phyloP scores from a whole-genome alignment of 495 filamentous ascomycete species.

The Penicillium simplicissimum region DNA sequence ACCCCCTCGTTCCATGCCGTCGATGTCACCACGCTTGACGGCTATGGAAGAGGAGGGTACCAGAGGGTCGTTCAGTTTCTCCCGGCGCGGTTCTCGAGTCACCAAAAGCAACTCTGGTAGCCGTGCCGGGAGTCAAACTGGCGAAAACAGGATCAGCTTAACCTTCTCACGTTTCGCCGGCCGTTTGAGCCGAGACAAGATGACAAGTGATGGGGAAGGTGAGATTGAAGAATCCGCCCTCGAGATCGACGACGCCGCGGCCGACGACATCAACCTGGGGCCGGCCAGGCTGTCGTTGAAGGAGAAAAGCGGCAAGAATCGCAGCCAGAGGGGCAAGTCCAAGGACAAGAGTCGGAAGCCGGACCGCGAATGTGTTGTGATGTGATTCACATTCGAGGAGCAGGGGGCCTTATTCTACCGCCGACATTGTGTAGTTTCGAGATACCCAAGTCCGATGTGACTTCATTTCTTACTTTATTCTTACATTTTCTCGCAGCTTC shows the following conservation, averaged over 20 bases:
- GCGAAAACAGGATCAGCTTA: slow-evolving; percentile 66
- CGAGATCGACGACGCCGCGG: slow-evolving; percentile 30
- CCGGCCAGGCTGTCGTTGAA: slow-evolving; percentile 28
- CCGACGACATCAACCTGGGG: slow-evolving; percentile 30
- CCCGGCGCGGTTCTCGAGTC: slow-evolving; percentile 60
- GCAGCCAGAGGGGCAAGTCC: slow-evolving; percentile 32
- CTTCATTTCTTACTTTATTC: slow-evolving; percentile 3
- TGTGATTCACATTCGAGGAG: slow-evolving; percentile 38
- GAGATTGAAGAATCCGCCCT: slow-evolving; percentile 30
- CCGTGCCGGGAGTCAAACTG: slow-evolving; percentile 65
- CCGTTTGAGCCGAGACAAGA: slow-evolving; percentile 49
- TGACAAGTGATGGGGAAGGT: slow-evolving; percentile 37
- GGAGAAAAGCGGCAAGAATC: slow-evolving; percentile 36
- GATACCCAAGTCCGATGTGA: slow-evolving; percentile 43
- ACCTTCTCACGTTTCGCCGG: slow-evolving; percentile 65
- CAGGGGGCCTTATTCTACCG: neutral
- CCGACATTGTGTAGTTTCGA: slow-evolving; percentile 2
- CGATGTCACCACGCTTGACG: slow-evolving; percentile 46
- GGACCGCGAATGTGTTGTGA: slow-evolving; percentile 71
- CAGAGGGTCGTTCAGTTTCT: slow-evolving; percentile 50
- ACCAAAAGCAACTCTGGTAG: slow-evolving; percentile 58
- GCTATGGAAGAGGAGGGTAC: slow-evolving; percentile 52
- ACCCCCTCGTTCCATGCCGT: slow-evolving; percentile 45
- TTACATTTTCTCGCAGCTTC: slow-evolving; percentile 10
- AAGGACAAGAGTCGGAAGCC: slow-evolving; percentile 52